A percentile compares a stretch with the other conserved stretches of the same genome.
Conservation (phyloP, 139 green algal genomes). For the Tetradesmus obliquus region DNA sequence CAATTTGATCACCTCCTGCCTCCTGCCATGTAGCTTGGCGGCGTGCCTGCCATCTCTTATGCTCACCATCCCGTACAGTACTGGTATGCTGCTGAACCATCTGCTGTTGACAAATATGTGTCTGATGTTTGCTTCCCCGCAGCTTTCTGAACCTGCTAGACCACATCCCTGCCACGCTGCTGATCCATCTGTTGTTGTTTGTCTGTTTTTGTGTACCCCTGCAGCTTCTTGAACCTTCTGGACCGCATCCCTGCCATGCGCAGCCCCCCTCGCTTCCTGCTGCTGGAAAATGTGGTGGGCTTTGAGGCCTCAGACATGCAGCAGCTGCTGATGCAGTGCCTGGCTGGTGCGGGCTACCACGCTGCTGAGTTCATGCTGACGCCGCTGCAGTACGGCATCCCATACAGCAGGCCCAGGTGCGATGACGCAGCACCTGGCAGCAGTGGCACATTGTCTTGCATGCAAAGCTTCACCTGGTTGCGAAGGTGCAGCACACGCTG, state of each 20-base stretch:
- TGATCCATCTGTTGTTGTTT: no score
- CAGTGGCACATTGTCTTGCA: not conserved
- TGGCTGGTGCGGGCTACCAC: constrained; percentile 48
- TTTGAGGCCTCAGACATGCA: constrained; percentile 75
- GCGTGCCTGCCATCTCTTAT: no score
- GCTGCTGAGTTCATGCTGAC: constrained; percentile 79
- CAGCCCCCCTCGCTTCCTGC: constrained; percentile 62
- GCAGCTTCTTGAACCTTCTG: constrained; percentile 60
- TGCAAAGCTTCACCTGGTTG: no score
- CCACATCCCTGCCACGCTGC: constrained; percentile 22
- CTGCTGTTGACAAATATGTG: no score
- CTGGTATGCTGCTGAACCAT: no score
- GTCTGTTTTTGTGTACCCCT: constrained; percentile 23
- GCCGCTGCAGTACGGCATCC: constrained; percentile 77
- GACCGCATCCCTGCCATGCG: not conserved
- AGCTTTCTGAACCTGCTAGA: constrained; percentile 60
- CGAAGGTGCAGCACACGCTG: no score
- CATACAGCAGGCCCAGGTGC: constrained; percentile 80
- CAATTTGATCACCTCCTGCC: no score
- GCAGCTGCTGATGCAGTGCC: constrained; percentile 32
- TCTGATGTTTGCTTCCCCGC: constrained; percentile 53
- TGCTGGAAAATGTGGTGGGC: constrained; percentile 89
- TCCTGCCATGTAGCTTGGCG: no score
- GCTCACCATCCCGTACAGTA: no score
- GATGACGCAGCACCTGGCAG: constrained; percentile 8